Conservation (phyloP, 169 alveolate species). For the Eimeria sp. region DNA sequence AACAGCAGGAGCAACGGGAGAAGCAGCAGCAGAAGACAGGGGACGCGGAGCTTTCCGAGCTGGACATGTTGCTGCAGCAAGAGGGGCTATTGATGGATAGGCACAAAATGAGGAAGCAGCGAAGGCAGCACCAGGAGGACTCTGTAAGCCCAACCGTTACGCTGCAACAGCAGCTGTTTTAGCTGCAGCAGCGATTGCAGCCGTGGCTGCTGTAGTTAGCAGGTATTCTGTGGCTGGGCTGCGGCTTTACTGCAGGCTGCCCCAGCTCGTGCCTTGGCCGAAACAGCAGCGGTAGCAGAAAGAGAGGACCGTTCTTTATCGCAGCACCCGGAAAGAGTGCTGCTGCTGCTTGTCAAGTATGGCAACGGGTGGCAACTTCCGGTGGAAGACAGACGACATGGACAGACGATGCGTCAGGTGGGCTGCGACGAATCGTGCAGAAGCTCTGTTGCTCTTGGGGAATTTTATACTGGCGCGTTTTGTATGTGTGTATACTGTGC, state of each 20-base stretch:
- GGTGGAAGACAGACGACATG: slow-evolving; percentile 69
- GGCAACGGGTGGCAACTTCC: slow-evolving; percentile 83
- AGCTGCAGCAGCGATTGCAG: background rate
- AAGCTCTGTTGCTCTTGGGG: background rate
- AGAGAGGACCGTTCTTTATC: slow-evolving; percentile 64
- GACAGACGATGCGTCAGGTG: slow-evolving; percentile 83
- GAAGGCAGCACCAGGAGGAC: slow-evolving; percentile 61
- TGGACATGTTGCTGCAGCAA: slow-evolving; percentile 77
- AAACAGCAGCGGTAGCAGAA: slow-evolving; percentile 33
- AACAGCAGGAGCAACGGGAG: slow-evolving; percentile 68
- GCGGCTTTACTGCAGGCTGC: background rate
- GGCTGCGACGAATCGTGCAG: background rate
- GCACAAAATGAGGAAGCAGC: slow-evolving; percentile 26
- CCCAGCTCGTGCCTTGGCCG: slow-evolving; percentile 19
- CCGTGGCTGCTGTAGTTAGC: background rate
- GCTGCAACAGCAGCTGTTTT: background rate
- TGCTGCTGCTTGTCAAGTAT: slow-evolving; percentile 70
- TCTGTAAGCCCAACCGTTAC: slow-evolving; percentile 7
- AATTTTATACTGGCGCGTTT: background rate
- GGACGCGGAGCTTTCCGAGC: slow-evolving; percentile 77
- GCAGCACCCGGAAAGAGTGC: slow-evolving; percentile 61
- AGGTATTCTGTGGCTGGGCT: background rate
- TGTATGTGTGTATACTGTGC: background rate
- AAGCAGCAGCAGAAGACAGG: slow-evolving; percentile 56
- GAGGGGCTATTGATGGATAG: slow-evolving; percentile 38